These are phyloP conservation scores for Phycomyces nitens DNA, from an alignment of 192 early-diverging fungal species.

Conservation along the genomic window DNA sequence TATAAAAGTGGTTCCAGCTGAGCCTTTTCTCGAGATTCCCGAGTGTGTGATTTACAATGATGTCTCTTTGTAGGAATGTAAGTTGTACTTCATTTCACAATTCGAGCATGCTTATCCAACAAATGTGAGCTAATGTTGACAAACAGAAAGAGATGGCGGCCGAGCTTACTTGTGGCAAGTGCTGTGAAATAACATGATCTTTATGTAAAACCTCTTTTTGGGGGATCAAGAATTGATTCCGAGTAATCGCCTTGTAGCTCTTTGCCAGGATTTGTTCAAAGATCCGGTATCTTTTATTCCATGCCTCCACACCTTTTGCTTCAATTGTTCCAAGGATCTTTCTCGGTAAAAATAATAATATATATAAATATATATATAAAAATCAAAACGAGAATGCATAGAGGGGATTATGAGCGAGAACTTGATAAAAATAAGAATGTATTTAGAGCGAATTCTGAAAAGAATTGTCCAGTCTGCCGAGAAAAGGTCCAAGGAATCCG, in stretches of 20 bases:
- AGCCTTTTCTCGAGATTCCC: too few species aligned
- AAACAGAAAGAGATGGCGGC: slow-evolving; percentile 3
- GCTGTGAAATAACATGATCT: background rate
- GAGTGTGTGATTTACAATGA: too few species aligned
- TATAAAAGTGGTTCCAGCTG: too few species aligned
- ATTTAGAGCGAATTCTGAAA: background rate
- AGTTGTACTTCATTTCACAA: too few species aligned
- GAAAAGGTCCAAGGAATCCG: background rate
- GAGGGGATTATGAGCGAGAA: too few species aligned
- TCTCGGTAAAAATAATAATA: background rate
- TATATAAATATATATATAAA: too few species aligned
- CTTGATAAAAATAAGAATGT: background rate
- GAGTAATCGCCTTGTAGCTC: background rate
- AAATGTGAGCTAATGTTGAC: background rate
- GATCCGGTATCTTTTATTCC: slow-evolving; percentile 3
- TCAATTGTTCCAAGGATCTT: background rate
- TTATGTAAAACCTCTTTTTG: background rate
- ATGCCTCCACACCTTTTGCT: slow-evolving; percentile 2
- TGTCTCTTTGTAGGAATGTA: too few species aligned
- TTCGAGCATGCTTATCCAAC: too few species aligned
- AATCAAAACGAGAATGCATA: too few species aligned
- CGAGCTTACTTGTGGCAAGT: slow-evolving; percentile 9
- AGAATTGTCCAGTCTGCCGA: slow-evolving; percentile 2
- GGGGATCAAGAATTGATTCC: too few species aligned
- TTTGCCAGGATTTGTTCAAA: slow-evolving; percentile 6